These are phyloP conservation scores for Priceomyces castillae DNA, from an alignment of 805 yeast species.

Conservation along the genomic window DNA sequence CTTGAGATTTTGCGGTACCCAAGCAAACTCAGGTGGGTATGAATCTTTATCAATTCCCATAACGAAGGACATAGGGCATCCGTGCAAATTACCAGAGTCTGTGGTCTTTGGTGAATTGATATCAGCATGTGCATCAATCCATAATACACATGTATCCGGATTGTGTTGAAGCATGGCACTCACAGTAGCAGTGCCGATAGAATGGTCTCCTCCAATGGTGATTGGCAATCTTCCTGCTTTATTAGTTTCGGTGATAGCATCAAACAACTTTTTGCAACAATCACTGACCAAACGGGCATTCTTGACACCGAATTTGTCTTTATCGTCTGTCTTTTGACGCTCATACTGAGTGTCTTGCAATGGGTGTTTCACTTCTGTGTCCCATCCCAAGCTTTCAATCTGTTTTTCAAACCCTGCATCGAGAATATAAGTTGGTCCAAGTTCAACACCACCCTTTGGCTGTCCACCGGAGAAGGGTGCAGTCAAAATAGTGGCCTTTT, in stretches of 20 bases:
- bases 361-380: constrained; percentile 51
- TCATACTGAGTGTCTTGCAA: constrained; percentile 48
- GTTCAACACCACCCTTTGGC: constrained; percentile 88
- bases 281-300: constrained; percentile 76
- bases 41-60: constrained; percentile 71
- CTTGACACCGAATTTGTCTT: constrained; percentile 54
- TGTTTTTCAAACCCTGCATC: constrained; percentile 68
- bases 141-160: constrained; percentile 85
- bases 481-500: constrained; percentile 63
- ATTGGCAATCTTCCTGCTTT: constrained; percentile 57
- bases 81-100: constrained; percentile 88
- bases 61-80: constrained; percentile 91
- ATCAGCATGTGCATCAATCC: constrained; percentile 99
- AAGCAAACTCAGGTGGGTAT: constrained; percentile 70
- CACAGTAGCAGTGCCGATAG: constrained; percentile 91
- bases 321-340: constrained; percentile 41
- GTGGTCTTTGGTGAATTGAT: constrained; percentile 85
- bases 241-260: constrained; percentile 55
- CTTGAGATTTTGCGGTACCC: constrained; percentile 74
- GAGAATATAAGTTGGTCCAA: constrained; percentile 82
- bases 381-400: constrained; percentile 72
- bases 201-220: constrained; percentile 95
- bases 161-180: constrained; percentile 73
- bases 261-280: constrained; percentile 62
- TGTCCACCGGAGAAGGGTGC: constrained; percentile 98